phyloP scores from a whole-genome alignment of 2,329 filamentous ascomycete genomes.

The Bipolaris sorokiniana region DNA sequence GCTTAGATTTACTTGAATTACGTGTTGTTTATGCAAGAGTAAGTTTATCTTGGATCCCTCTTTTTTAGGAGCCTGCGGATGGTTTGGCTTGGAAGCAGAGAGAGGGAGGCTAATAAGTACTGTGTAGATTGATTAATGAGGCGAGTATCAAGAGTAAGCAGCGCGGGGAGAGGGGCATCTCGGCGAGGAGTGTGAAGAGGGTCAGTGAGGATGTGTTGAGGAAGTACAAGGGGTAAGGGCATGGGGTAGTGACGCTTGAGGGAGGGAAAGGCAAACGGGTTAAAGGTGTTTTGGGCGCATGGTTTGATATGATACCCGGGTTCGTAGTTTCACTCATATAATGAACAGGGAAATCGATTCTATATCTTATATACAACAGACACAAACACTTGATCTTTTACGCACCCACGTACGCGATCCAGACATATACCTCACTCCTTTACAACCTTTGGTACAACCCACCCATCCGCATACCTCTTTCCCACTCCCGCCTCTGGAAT shows the following conservation, averaged over 20 bases:
- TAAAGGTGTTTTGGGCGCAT: neutral
- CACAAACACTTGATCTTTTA: neutral
- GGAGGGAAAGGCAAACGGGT: neutral
- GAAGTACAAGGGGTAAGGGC: slow-evolving; percentile 44
- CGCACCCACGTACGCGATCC: neutral
- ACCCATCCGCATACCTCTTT: slow-evolving; percentile 54
- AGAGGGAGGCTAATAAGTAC: neutral
- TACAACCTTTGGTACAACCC: slow-evolving; percentile 54
- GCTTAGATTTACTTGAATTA: slow-evolving; percentile 82
- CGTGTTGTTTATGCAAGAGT: slow-evolving; percentile 77
- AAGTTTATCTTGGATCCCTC: too few species aligned
- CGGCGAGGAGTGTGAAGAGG: slow-evolving; percentile 77
- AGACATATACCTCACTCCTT: slow-evolving; percentile 16
- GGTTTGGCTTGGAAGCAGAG: too few species aligned
- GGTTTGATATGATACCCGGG: neutral
- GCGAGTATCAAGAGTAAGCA: slow-evolving; percentile 77
- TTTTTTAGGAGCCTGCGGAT: too few species aligned
- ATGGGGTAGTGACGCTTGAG: neutral
- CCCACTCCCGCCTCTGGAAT: slow-evolving; percentile 46
- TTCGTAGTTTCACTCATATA: neutral
- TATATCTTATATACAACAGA: neutral
- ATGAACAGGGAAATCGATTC: neutral
- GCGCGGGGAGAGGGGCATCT: slow-evolving; percentile 73
- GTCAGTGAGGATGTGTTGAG: slow-evolving; percentile 66
- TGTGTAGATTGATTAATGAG: slow-evolving; percentile 75